Percentiles rank a stretch among this genome's conserved stretches.
phyloP scores from a whole-genome alignment of 768 basidiomycete genomes.

The Leccinum rimulosum region DNA sequence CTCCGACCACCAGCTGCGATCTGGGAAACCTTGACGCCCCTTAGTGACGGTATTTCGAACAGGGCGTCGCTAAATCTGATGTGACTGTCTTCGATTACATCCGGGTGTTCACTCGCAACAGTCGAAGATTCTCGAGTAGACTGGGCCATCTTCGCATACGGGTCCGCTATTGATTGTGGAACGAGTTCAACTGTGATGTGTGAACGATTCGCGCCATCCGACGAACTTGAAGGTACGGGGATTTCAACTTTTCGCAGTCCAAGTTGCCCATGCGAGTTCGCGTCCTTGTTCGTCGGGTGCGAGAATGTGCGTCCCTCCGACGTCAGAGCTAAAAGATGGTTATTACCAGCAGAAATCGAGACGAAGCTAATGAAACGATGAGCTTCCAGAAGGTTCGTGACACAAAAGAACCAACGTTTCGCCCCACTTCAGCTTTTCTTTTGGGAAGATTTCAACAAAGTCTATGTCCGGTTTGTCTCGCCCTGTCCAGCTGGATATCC shows the following conservation, averaged over 20 bases:
- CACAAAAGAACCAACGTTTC: conserved; percentile 55
- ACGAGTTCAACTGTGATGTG: conserved; percentile 51
- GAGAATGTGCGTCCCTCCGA: conserved; percentile 74
- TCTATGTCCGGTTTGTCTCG: conserved; percentile 47
- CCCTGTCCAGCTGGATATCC: conserved; percentile 60
- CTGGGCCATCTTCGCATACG: conserved; percentile 46
- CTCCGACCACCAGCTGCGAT: conserved; percentile 69
- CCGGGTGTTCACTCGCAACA: conserved; percentile 27
- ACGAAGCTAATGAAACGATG: conserved; percentile 49
- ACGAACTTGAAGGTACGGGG: conserved; percentile 25
- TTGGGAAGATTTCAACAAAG: conserved; percentile 60
- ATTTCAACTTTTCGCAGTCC: conserved; percentile 69
- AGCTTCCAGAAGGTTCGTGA: conserved; percentile 3
- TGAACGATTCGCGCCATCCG: conserved; percentile 18
- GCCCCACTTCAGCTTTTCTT: conserved; percentile 52
- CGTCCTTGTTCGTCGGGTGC: conserved; percentile 69
- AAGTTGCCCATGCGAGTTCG: conserved; percentile 82
- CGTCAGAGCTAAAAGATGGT: conserved; percentile 71
- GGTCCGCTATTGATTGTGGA: conserved; percentile 54
- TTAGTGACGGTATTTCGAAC: conserved; percentile 75
- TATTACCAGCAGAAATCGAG: conserved; percentile 68
- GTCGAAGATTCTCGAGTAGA: conserved; percentile 29
- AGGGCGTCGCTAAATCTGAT: conserved; percentile 68
- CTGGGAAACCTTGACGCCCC: conserved; percentile 60
- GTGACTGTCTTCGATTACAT: conserved; percentile 35